These are phyloP conservation scores for Geotrichum candidum DNA, from an alignment of 1,139 yeast genomes.

Conservation along the genomic window DNA sequence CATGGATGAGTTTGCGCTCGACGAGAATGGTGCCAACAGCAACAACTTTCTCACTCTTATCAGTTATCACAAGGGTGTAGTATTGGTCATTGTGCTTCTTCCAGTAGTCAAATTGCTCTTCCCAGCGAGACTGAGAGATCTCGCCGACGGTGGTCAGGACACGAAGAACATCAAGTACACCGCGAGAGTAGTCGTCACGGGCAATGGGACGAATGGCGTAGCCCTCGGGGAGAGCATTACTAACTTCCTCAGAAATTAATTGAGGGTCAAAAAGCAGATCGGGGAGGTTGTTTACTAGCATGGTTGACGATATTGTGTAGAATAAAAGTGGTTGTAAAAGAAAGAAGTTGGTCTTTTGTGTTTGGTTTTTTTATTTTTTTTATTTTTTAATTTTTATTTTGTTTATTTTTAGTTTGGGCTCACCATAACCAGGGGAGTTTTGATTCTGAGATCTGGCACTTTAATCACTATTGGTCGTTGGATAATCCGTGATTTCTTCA, in stretches of 20 bases:
- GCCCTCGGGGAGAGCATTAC: slow-evolving; percentile 43
- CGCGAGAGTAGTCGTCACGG: slow-evolving; percentile 43
- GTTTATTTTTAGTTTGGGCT: too few relatives aligned
- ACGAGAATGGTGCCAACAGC: slow-evolving; percentile 43
- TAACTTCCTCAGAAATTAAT: slow-evolving; percentile 29
- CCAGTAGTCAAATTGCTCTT: slow-evolving; percentile 46
- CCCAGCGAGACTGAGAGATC: slow-evolving; percentile 41
- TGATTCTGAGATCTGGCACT: too few relatives aligned
- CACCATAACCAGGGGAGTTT: too few relatives aligned
- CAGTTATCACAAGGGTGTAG: slow-evolving; percentile 49
- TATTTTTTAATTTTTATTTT: neutral
- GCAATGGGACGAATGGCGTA: slow-evolving; percentile 47
- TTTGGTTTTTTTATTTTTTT: neutral
- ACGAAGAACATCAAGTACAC: slow-evolving; percentile 46
- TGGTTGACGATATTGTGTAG: neutral
- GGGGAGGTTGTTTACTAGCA: slow-evolving; percentile 4
- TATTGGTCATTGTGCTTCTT: slow-evolving; percentile 41
- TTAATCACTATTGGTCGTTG: too few relatives aligned
- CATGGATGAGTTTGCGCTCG: slow-evolving; percentile 55
- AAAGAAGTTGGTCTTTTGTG: neutral
- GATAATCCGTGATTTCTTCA: too few relatives aligned
- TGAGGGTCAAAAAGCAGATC: slow-evolving; percentile 26
- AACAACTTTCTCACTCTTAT: slow-evolving; percentile 33
- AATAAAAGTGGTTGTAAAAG: neutral
- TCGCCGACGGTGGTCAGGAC: slow-evolving; percentile 58